These are phyloP conservation scores for Penicillium silybi DNA, from an alignment of 495 filamentous ascomycete species.

Conservation along the genomic window DNA sequence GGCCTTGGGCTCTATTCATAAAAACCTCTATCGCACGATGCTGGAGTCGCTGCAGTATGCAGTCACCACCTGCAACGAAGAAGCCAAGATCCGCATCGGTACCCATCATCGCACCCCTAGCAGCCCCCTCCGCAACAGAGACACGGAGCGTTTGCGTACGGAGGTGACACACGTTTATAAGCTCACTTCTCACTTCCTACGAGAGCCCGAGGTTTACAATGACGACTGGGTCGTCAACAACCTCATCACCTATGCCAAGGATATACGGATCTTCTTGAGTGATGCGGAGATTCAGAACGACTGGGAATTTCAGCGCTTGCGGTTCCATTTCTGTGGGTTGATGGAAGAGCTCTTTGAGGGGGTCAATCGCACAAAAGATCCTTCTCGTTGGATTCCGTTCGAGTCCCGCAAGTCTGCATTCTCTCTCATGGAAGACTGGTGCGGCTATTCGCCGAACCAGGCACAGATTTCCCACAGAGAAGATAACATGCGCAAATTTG, in stretches of 20 bases:
- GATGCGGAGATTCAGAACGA: slow-evolving; percentile 93
- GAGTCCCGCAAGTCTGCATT: slow-evolving; percentile 92
- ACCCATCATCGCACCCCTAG: slow-evolving; percentile 72
- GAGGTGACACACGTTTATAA: slow-evolving; percentile 96
- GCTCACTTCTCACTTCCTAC: slow-evolving; percentile 86
- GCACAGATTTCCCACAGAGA: slow-evolving; percentile 75
- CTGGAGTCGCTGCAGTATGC: slow-evolving; percentile 86
- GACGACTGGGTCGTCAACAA: slow-evolving; percentile 94
- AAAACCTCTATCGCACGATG: slow-evolving; percentile 89
- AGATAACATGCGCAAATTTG: slow-evolving; percentile 78
- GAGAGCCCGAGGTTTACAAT: slow-evolving; percentile 70
- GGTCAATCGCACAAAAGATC: slow-evolving; percentile 80
- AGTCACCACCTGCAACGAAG: slow-evolving; percentile 75
- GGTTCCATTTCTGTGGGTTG: slow-evolving; percentile 89
- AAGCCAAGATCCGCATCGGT: slow-evolving; percentile 78
- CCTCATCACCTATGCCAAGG: slow-evolving; percentile 83
- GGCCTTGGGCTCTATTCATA: slow-evolving; percentile 90
- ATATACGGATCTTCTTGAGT: slow-evolving; percentile 88
- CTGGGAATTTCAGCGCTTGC: slow-evolving; percentile 90
- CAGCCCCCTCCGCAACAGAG: slow-evolving; percentile 68
- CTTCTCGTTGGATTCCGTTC: slow-evolving; percentile 91
- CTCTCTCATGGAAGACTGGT: slow-evolving; percentile 98
- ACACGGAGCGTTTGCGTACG: slow-evolving; percentile 81
- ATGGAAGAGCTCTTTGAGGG: slow-evolving; percentile 91
- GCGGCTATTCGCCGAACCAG: slow-evolving; percentile 93